Evolutionary conservation across 2,329 filamentous ascomycete species (phyloP), one percentile per base, ranked within the genome.

Genomic region (Aspergillus sp.): DNA sequence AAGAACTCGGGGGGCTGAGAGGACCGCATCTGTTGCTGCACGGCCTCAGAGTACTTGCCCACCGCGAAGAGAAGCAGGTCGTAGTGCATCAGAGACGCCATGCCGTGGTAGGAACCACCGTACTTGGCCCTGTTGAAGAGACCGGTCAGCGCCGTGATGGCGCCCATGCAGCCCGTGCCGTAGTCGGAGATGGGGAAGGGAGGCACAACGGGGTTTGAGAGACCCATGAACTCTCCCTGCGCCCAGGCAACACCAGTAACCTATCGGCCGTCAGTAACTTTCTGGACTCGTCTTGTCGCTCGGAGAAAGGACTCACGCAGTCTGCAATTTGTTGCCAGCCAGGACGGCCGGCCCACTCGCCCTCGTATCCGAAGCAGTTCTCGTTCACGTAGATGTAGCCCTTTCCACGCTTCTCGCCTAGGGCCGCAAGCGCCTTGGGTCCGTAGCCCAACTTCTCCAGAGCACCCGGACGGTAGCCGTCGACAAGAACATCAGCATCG

Each of bases 281-380:
- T 45, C 26, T 10, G 8, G 17, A 20, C 10, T 35, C 7, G 1
- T 13, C 30, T 16, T 16, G 20, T 19, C 35, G 19, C 8, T 44
- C n/a, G 47, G 20, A 7, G 19, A 8, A 43, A n/a, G 16, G 42
- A 6, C 79, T 79, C 65, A 77, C 83, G 54, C 79, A 85, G 62
- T 88, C 86, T 14, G 85, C 84, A 57, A 88, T 87, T 60, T 87
- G 85, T 63, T 87, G 86, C 86, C 86, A 89, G 6, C 86, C 86
- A 2, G 84, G 80, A 8, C 86, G 77, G 5, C 73, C 69, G 0
- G 82, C 78, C 86, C 85, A 88, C 55, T 85, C 81, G 2, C 79
- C 81, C 17, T 78, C 71, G 30, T 81, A 83, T 0, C 87, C 87
- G 57, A 88, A 89, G 65, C 86, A 89, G 66, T 89, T 84, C 65